A percentile compares a stretch with the other conserved stretches of the same genome.
phyloP scores from a whole-genome alignment of 2,329 filamentous ascomycete species.

The Trichoderma cornu-damae region DNA sequence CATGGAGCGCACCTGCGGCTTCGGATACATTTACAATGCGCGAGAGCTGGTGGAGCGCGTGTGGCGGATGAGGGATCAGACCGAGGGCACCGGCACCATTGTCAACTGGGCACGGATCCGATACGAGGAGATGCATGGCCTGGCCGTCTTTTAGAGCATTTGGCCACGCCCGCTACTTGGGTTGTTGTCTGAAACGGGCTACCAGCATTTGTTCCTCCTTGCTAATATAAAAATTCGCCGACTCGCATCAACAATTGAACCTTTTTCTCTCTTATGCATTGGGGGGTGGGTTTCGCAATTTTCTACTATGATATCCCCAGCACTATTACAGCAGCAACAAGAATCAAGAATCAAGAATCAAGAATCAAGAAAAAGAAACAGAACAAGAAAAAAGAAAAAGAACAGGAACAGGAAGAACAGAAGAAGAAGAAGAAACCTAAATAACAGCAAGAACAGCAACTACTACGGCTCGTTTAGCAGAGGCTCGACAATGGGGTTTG shows the following conservation, averaged over 20 bases:
- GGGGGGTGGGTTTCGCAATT: neutral
- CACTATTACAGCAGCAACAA: too few relatives aligned
- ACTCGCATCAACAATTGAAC: neutral
- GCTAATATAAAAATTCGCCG: neutral
- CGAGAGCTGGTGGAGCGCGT: slow-evolving; percentile 38
- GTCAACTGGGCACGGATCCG: slow-evolving; percentile 35
- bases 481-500: neutral
- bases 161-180: too few relatives aligned
- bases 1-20: slow-evolving; percentile 41
- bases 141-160: slow-evolving; percentile 31
- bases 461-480: neutral
- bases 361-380: too few relatives aligned
- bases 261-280: too few relatives aligned
- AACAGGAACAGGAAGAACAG: too few relatives aligned
- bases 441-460: neutral
- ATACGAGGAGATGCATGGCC: slow-evolving; percentile 35
- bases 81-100: slow-evolving; percentile 26
- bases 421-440: too few relatives aligned
- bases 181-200: too few relatives aligned
- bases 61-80: slow-evolving; percentile 32
- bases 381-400: too few relatives aligned
- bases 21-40: slow-evolving; percentile 39
- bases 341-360: too few relatives aligned
- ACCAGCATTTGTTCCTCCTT: too few relatives aligned
- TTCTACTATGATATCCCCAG: neutral